Percentiles rank a stretch among this genome's conserved stretches.
phyloP scores from a whole-genome alignment of 1,284 basidiomycete species.

The Chalciporus sp. region DNA sequence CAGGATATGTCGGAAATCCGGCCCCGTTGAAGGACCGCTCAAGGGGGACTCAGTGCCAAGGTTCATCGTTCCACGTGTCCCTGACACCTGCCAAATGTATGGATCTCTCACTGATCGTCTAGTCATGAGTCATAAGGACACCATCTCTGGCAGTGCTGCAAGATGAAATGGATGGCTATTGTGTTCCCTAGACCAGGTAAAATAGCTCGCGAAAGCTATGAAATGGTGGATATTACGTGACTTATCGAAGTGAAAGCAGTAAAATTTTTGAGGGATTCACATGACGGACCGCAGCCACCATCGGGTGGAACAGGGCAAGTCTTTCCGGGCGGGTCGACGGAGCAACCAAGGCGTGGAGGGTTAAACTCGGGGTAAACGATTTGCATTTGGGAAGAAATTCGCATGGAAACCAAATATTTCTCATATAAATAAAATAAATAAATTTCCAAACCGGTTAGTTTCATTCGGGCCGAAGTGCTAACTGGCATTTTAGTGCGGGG shows the following conservation, averaged over 20 bases:
- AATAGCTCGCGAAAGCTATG: neutral
- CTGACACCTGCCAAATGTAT: neutral
- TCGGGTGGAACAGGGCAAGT: slow-evolving; percentile 7
- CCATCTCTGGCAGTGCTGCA: neutral
- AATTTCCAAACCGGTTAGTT: neutral
- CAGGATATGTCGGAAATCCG: no score
- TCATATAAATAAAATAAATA: neutral
- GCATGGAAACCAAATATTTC: neutral
- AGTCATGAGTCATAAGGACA: no score
- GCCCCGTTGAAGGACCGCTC: no score
- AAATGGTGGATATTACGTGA: slow-evolving; percentile 12
- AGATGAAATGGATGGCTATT: neutral
- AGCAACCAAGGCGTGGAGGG: neutral
- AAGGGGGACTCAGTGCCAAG: no score
- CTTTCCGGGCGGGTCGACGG: slow-evolving; percentile 13
- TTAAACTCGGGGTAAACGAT: neutral
- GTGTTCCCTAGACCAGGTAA: neutral
- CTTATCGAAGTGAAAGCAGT: neutral
- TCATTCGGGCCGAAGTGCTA: slow-evolving; percentile 20
- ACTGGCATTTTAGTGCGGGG: slow-evolving; percentile 5
- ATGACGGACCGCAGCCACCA: slow-evolving; percentile 12
- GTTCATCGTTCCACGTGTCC: neutral
- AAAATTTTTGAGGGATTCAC: slow-evolving; percentile 6
- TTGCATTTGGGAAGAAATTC: neutral
- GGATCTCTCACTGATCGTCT: neutral